Evolutionary conservation across 2,329 filamentous ascomycete species (phyloP), one percentile per base, ranked within the genome.

Genomic region (Diaporthe ampelina): DNA sequence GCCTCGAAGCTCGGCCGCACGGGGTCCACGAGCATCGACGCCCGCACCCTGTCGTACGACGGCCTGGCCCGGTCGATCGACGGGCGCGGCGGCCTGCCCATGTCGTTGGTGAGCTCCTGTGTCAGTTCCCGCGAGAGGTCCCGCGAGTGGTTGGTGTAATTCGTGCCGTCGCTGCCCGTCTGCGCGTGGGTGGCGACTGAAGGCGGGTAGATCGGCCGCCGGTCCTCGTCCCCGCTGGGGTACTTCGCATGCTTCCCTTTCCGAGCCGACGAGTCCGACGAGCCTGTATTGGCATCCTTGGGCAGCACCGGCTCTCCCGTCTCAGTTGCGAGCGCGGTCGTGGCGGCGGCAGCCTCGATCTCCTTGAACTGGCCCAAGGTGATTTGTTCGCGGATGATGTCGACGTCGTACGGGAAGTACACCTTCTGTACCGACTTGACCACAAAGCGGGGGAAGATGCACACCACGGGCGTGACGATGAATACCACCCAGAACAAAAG

Each of bases 371-470:
- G 92, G 78, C 97, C 97, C 84, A 92, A 88, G 37, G 91, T 91
- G 76, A 97, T 91, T 85, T 98, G 95, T 83, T 99, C 97, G 63
- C 97, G 94, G 79, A 99, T 92, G 77, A 99, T 97, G 82, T 99
- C 97, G 74, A 98, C 92, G 80, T 99, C 97, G 78, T 93, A 93
- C 5, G 97, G 97, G 83, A 93, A 94, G 85, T 95, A 98, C 72
- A 98, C 94, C 85, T 99, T 99, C 83, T 98, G 97, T 67, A 97
- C 85, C 43, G 92, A 88, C 85, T 99, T 99, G 85, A 94, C 88
- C 63, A 91, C 90, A 82, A 98, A 98, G 35, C 97, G 92, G 15
- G 97, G 97, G 74, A 97, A 91, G 68, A 99, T 86, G 83, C 94
- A 96, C 73, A 97, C 90, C 76, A 95, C 89, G 0, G 95, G 91